Evolutionary conservation across 805 yeast genomes (phyloP), one percentile per base, ranked within the genome.

Genomic region (Metschnikowia peoriensis): DNA sequence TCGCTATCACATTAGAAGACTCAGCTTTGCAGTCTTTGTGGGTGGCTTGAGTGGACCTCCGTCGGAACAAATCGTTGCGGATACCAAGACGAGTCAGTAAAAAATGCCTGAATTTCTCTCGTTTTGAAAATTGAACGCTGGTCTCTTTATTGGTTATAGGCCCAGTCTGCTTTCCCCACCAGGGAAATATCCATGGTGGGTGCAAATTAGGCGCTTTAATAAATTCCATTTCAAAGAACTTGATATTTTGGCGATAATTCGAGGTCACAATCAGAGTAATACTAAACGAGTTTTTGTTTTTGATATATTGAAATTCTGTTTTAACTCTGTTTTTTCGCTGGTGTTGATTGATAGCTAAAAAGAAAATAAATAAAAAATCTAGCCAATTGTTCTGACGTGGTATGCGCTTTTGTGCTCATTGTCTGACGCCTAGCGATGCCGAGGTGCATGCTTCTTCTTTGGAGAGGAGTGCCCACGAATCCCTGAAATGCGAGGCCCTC

Each of bases 401-500:
- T 12, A 38, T 10, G 49, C 49, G 49, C 22, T 16, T 46, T 22
- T 46, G 49, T 39, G 49, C 43, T 38, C 9, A 34, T 7, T 22
- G 46, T 29, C 40, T 40, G 10, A 40, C n/a, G 39, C 39, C 6
- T 39, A 22, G 43, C 44, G 32, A 6, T 28, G 28, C 28, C 44
- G 37, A 16, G 37, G 14, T 12, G 42, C 16, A 27, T 35, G 15
- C n/a, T 29, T 42, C 34, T 44, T 51, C 27, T 44, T 51, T 17
- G 54, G 54, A 7, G 54, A 51, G 15, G 54, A 51, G 38, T 51
- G 54, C 34, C 47, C 54, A n/a, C 48, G 54, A 42, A 51, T 51
- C 3, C 54, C 54, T 28, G 47, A 43, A 8, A 44, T 41, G 1
- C 54, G 54, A 7, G 47, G 17, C 14, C 50, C 53, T n/a, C 53